Base-by-base conservation (phyloP, 805 yeast genomes). In the Lachancea sp. region DNA sequence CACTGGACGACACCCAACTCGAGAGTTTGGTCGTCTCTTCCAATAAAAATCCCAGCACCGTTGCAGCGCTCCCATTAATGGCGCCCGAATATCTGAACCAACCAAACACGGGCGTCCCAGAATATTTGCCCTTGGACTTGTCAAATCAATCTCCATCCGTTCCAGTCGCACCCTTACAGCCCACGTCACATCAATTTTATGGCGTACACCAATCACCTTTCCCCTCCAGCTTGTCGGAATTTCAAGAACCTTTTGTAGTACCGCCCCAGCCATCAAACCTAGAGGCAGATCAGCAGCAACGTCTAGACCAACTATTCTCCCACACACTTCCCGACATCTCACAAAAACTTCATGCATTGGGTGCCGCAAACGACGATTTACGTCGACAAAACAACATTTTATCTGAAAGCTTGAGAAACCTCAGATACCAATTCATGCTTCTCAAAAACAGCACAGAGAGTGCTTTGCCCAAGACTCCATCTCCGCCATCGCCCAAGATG, bases 271-370 rank as follows among this genome's bases (percentile, higher is more conserved):
- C 16, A 19, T 16, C 26, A 16, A 22, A 33, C 12, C 25, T 22
- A 11, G 43, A 33, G 13, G 22, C 10, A 15, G 16, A 18, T n/a
- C 26, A 25, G 16, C 31, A 40, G 7, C 43, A 40, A 25, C 25
- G 15, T 19, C 25, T 36, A 10, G 45, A 42, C 5, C 27, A 19
- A 13, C 20, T 43, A 16, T 27, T 43, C 17, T 29, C 38, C 6
- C 40, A 43, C 11, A 38, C 42, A 13, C 18, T 43, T 17, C 46
- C 46, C 4, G 40, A 32, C 16, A 38, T 43, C 11, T 25, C 31
- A 11, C 46, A 38, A 10, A 37, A 34, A 18, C 29, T 43, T 15
- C 25, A 43, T 20, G 32, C 42, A 2, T 20, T 43, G 27, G 42
- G 31, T 5, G 27, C 34, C 10, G 38, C 42, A 11, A 43, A 43